Evolutionary conservation across 1,139 yeast species (phyloP).

Genomic region (Magnusiomyces starmeri): DNA sequence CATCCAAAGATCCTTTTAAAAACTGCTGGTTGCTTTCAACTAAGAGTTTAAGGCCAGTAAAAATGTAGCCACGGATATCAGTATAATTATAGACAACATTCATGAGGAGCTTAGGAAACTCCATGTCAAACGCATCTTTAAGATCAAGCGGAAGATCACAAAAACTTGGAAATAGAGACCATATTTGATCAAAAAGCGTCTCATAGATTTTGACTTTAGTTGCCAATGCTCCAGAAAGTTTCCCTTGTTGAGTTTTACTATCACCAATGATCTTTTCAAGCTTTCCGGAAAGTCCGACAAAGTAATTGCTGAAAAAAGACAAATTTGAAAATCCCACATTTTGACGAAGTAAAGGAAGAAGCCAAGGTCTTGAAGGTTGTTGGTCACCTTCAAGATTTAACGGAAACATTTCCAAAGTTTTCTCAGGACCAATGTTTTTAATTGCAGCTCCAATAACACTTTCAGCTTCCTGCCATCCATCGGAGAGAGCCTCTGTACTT

Average conservation of each 20-base stretch:
- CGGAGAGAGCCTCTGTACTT: slow-evolving; percentile 64
- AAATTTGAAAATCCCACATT: slow-evolving; percentile 67
- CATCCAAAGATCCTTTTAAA: slow-evolving; percentile 47
- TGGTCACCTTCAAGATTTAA: slow-evolving; percentile 55
- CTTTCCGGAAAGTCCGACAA: slow-evolving; percentile 61
- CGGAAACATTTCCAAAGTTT: slow-evolving; percentile 66
- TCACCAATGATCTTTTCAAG: slow-evolving; percentile 45
- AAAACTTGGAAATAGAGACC: slow-evolving; percentile 87
- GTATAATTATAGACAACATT: slow-evolving; percentile 67
- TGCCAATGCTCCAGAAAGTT: slow-evolving; percentile 39
- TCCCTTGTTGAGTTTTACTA: slow-evolving; percentile 27
- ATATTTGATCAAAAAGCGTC: slow-evolving; percentile 81
- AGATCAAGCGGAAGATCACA: slow-evolving; percentile 82
- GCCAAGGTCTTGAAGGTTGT: slow-evolving; percentile 84
- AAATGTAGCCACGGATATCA: slow-evolving; percentile 67
- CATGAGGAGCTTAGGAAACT: slow-evolving; percentile 72
- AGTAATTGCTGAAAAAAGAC: slow-evolving; percentile 50
- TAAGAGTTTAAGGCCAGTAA: slow-evolving; percentile 69
- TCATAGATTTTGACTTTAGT: slow-evolving; percentile 67
- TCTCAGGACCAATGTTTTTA: slow-evolving; percentile 77
- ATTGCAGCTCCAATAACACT: slow-evolving; percentile 72
- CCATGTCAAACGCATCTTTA: slow-evolving; percentile 53
- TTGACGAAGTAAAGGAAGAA: slow-evolving; percentile 87
- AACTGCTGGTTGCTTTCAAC: slow-evolving; percentile 72
- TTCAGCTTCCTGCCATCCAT: slow-evolving; percentile 73